A percentile compares a stretch with the other conserved stretches of the same genome.
Conservation (phyloP, 768 basidiomycete species). For the Neoboletus brunneissimus region DNA sequence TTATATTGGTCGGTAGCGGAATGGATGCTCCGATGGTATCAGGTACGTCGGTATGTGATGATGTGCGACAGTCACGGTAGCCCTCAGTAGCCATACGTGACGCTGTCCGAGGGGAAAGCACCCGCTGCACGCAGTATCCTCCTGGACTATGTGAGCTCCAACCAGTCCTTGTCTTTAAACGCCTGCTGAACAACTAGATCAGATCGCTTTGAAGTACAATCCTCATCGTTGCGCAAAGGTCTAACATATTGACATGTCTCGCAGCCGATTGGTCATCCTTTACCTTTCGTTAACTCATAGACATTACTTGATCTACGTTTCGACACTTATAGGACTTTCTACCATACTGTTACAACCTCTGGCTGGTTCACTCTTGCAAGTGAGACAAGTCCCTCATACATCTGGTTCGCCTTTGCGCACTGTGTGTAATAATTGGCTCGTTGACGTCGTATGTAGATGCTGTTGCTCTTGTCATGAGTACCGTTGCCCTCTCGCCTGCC, state of each 20-base stretch:
- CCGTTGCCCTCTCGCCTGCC: constrained; percentile 45
- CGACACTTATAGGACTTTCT: constrained; percentile 45
- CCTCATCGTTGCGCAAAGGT: not conserved
- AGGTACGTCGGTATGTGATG: constrained; percentile 39
- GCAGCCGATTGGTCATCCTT: constrained; percentile 43
- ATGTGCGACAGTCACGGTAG: constrained; percentile 3
- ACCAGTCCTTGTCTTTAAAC: not conserved
- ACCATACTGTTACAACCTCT: constrained; percentile 57
- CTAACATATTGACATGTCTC: constrained; percentile 2
- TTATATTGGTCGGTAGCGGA: constrained; percentile 52
- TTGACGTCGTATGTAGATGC: constrained; percentile 28
- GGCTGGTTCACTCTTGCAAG: constrained; percentile 39
- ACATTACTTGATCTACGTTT: constrained; percentile 54
- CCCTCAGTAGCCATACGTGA: constrained; percentile 54
- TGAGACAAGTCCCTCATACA: constrained; percentile 20
- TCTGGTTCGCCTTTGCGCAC: constrained; percentile 3
- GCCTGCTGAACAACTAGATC: constrained; percentile 1
- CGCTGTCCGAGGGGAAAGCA: constrained; percentile 50
- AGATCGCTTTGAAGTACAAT: constrained; percentile 46
- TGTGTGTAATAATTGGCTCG: constrained; percentile 5
- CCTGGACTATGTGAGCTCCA: constrained; percentile 55
- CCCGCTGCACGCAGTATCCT: constrained; percentile 59
- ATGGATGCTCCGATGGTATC: constrained; percentile 53
- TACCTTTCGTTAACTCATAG: constrained; percentile 48
- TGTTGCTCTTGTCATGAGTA: constrained; percentile 40